Percentiles rank a stretch among this genome's conserved stretches.
phyloP scores from a whole-genome alignment of 768 basidiomycete species.

The Psilocybe sp. region DNA sequence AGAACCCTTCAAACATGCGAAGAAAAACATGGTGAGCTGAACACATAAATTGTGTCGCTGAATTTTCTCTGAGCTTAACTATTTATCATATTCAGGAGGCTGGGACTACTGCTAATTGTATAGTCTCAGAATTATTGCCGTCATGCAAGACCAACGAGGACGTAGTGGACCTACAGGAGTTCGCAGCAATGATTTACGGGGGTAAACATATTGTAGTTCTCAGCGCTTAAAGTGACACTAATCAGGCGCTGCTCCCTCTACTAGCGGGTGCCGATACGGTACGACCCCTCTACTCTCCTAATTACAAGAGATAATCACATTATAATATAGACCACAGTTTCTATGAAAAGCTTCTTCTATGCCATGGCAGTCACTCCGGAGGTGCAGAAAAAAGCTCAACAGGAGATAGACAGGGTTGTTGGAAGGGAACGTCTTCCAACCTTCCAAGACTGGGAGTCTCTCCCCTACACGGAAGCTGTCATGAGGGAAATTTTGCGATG shows the following conservation, averaged over 20 bases:
- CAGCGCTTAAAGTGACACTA: neutral
- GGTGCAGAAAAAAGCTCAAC: conserved; percentile 26
- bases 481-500: conserved; percentile 16
- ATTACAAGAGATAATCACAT: neutral
- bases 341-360: conserved; percentile 18
- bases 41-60: too few relatives aligned
- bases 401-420: conserved; percentile 26
- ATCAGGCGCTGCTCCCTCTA: neutral
- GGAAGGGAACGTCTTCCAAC: conserved; percentile 24
- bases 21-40: neutral
- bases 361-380: conserved; percentile 27
- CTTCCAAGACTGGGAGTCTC: conserved; percentile 16
- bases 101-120: too few relatives aligned
- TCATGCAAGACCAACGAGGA: too few relatives aligned
- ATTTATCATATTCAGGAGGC: too few relatives aligned
- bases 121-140: too few relatives aligned
- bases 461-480: conserved; percentile 22
- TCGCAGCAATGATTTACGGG: neutral
- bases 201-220: neutral
- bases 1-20: neutral
- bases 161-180: too few relatives aligned
- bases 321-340: conserved; percentile 2
- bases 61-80: too few relatives aligned
- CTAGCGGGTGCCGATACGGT: conserved; percentile 2
- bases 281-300: neutral